These are phyloP conservation scores for Neostapfia colusana DNA, from an alignment of 176 grass and related monocot species.

Conservation along the genomic window DNA sequence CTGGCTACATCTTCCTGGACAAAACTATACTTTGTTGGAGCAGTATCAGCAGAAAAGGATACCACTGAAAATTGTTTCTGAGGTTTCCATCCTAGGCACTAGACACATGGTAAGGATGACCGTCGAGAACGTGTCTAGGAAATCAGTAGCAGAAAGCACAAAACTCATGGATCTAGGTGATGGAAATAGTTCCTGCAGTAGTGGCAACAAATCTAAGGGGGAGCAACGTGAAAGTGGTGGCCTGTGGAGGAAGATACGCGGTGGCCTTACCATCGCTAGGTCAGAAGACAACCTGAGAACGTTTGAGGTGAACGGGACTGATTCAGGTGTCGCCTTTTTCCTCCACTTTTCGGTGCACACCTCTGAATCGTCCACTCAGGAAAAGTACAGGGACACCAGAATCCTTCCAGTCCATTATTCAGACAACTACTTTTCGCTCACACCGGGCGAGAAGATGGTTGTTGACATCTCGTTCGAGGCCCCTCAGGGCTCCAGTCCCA, in stretches of 20 bases:
- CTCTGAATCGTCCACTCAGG: conserved; percentile 30
- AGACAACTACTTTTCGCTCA: conserved; percentile 82
- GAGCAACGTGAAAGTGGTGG: conserved; percentile 25
- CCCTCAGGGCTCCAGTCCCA: conserved; percentile 57
- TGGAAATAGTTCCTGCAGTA: conserved; percentile 13
- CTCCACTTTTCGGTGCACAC: conserved; percentile 84
- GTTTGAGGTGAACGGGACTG: conserved; percentile 51
- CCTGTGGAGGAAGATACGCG: conserved; percentile 50
- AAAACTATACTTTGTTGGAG: conserved; percentile 75
- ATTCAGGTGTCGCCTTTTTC: conserved; percentile 83
- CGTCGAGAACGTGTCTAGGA: conserved; percentile 66
- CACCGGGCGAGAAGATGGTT: conserved; percentile 67
- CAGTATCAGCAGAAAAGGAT: conserved; percentile 63
- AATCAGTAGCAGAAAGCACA: conserved; percentile 34
- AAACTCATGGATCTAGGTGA: conserved; percentile 11
- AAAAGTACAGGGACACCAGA: conserved; percentile 65
- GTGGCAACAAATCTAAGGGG: neutral
- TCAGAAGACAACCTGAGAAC: conserved; percentile 25
- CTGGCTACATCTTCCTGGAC: conserved; percentile 83
- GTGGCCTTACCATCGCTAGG: conserved; percentile 19
- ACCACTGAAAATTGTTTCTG: conserved; percentile 62
- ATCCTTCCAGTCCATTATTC: conserved; percentile 95
- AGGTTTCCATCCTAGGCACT: conserved; percentile 57
- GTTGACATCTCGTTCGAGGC: conserved; percentile 68
- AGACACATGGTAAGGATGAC: conserved; percentile 62